A percentile compares a stretch with the other conserved stretches of the same genome.
These are phyloP conservation scores for Thelephora ganbajun DNA, from an alignment of 768 basidiomycete species.

Conservation along the genomic window DNA sequence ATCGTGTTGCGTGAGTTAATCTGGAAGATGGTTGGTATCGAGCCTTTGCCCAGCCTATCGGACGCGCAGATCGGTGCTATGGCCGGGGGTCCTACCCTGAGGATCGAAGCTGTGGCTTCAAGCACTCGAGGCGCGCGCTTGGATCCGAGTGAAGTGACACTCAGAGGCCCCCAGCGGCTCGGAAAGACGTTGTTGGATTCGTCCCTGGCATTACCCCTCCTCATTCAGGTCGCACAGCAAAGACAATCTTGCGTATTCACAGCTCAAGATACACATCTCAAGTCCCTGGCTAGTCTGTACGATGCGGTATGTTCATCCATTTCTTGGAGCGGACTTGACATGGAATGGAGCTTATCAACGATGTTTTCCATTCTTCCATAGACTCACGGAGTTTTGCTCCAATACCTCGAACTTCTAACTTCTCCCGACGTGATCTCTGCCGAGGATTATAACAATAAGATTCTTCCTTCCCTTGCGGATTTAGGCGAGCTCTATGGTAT, in stretches of 20 bases:
- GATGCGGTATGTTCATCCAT: conserved; percentile 57
- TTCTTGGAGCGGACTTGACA: conserved; percentile 1
- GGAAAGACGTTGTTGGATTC: conserved; percentile 56
- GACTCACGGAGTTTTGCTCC: conserved; percentile 86
- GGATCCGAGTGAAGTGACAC: conserved; percentile 46
- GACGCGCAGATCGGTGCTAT: conserved; percentile 82
- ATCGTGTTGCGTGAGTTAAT: conserved; percentile 88
- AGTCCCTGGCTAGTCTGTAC: conserved; percentile 76
- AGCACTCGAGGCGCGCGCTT: conserved; percentile 58
- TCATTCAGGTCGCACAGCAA: conserved; percentile 87
- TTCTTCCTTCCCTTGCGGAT: conserved; percentile 63
- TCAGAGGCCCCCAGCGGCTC: conserved; percentile 55
- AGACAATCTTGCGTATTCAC: conserved; percentile 74
- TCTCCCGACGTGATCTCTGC: conserved; percentile 52
- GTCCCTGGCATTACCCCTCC: conserved; percentile 69
- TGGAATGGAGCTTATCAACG: background rate
- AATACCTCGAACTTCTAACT: conserved; percentile 82
- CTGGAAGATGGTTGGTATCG: conserved; percentile 90
- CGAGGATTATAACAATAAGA: conserved; percentile 58
- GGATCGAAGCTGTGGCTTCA: conserved; percentile 82
- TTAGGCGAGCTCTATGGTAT: conserved; percentile 70
- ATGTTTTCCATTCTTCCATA: conserved; percentile 18
- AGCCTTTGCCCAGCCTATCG: conserved; percentile 79
- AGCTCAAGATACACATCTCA: conserved; percentile 63
- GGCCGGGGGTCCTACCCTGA: conserved; percentile 79